Base-by-base conservation (phyloP, 2,329 filamentous ascomycete genomes). In the Lecanicillium sp. region DNA sequence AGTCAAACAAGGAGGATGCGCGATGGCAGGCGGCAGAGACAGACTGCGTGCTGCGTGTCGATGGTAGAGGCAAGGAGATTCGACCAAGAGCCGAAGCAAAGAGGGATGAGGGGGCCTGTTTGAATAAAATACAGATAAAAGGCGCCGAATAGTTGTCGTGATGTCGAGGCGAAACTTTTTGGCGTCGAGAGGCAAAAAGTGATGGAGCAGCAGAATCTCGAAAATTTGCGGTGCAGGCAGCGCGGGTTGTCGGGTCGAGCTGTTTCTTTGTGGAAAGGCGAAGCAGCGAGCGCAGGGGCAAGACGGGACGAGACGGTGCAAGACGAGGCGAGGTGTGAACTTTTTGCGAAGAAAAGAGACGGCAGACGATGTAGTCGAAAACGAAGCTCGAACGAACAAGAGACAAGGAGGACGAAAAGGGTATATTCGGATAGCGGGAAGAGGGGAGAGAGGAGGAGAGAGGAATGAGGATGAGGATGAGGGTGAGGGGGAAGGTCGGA, bases 381-480 rank as follows among this genome's bases (percentile, higher is more conserved):
- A 44, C 20, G 47, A 49, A 39, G 47, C 40, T 49, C 47, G 35
- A 35, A 49, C 47, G 40, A 39, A 57, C 46, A 49, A 56, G 58
- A 47, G 54, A 58, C 54, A 54, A 58, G 54, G 56, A 55, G 56
- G 53, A 62, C 59, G 60, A 61, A 57, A 56, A 58, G 55, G 56
- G 29, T 47, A 47, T 47, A 47, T 57, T 60, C 57, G 56, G 58
- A 60, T 49, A 39, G 41, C 44, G 39, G 38, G 44, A 50, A 54
- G 46, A 54, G 55, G 48, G 47, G 44, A 44, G 51, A 29, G 56
- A 59, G 60, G 56, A 62, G 58, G 58, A 58, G 55, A 57, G 56
- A 53, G 41, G 30, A 27, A 24, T 24, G 17, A 37, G 17, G 29
- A 54, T 41, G 47, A 53, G 60, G 56, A 58, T 57, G 56, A 61